Evolutionary conservation across 345 rosid genomes (phyloP).

Genomic region (Cardamine resedifolia): DNA sequence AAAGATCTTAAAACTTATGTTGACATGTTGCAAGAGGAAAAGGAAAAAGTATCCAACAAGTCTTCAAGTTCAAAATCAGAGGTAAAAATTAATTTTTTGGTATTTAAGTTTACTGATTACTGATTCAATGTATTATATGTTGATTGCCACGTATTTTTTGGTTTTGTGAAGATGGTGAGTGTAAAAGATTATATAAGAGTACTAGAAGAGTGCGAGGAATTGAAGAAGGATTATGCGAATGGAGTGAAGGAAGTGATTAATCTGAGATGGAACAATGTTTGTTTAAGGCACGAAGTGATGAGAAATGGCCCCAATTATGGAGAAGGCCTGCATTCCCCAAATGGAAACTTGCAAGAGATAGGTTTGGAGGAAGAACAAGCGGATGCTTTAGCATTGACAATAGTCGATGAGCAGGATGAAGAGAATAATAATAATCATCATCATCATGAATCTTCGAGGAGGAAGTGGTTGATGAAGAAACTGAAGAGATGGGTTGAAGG

Average conservation of each 20-base stretch:
- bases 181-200: slow-evolving; percentile 48
- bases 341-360: slow-evolving; percentile 35
- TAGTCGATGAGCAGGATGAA: slow-evolving; percentile 10
- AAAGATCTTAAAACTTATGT: slow-evolving; percentile 33
- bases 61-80: slow-evolving; percentile 32
- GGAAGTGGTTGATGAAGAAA: slow-evolving; percentile 55
- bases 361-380: slow-evolving; percentile 30
- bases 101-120: not conserved
- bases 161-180: slow-evolving; percentile 28
- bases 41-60: slow-evolving; percentile 36
- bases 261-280: slow-evolving; percentile 75
- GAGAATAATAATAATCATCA: not conserved
- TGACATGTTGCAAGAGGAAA: slow-evolving; percentile 45
- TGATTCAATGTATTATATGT: not conserved
- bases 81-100: slow-evolving; percentile 33
- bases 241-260: slow-evolving; percentile 53
- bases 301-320: slow-evolving; percentile 33
- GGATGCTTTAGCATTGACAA: slow-evolving; percentile 26
- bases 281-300: slow-evolving; percentile 64
- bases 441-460: slow-evolving; percentile 42
- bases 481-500: slow-evolving; percentile 76
- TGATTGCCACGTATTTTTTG: not conserved
- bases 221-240: slow-evolving; percentile 44
- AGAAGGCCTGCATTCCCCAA: slow-evolving; percentile 31
- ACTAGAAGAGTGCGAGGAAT: slow-evolving; percentile 46